Evolutionary conservation across 495 filamentous ascomycete genomes (phyloP), one percentile per base, ranked within the genome.

Genomic region (Penicillium coprophilum): DNA sequence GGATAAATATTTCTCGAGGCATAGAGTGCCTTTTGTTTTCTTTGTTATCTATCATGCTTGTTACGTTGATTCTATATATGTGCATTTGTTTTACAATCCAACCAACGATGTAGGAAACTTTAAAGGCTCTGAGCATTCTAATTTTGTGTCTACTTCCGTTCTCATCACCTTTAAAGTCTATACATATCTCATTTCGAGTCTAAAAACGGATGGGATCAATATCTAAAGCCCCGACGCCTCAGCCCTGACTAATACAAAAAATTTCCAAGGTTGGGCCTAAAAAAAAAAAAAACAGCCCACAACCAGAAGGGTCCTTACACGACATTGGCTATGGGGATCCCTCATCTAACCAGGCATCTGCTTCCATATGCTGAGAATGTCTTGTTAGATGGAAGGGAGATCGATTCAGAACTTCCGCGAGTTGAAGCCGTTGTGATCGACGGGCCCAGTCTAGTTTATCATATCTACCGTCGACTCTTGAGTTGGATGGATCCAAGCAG

Each of bases 361-460:
- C 71, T 78, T 27, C 85, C 81, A 3, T 87, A 84, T 67, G 80
- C 85, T 1, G 66, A 77, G 28, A 64, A 67, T 6, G 71, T 75
- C 9, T 47, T 70, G n/a, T 70, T 91, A 15, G 64, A 60, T 6
- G 51, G 47, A 8, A 50, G 57, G 9, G 12, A 23, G 4, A 34
- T 23, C 11, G 28, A 46, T 6, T n/a, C 55, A 20, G 58, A 44
- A 12, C 36, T 48, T 20, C 44, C 52, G 10, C 55, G 32, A 20
- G 54, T 72, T n/a, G 52, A 59, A 11, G 66, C 62, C 1, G 76
- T 89, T 6, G 83, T 87, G 34, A 82, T 95, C 47, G 90, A 95
- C 59, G 90, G 90, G 0, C 89, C 90, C 0, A 85, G 81, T 12
- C 75, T 95, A 19, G 87, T 88, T 6, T 85, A 92, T 60, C 82